Evolutionary conservation across 345 rosid genomes (phyloP).

Genomic region (Eucalyptus pauciflora): DNA sequence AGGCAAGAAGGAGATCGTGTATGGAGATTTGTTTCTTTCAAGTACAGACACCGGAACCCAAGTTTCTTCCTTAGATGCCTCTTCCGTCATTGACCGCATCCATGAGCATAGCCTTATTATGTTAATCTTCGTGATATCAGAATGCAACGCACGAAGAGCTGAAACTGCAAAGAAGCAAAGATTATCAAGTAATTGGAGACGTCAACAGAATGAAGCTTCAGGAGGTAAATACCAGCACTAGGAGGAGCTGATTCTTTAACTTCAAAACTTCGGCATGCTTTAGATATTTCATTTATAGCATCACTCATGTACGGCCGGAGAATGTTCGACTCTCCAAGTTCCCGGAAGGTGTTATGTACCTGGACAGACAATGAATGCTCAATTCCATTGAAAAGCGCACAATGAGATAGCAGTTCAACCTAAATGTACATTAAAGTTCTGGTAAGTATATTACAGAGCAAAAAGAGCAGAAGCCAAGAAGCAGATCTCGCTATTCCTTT

Average conservation of each 20-base stretch:
- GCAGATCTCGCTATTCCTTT: neutral
- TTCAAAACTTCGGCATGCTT: conserved; percentile 88
- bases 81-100: conserved; percentile 78
- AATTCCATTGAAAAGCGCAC: neutral
- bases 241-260: conserved; percentile 87
- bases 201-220: conserved; percentile 4
- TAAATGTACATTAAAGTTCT: neutral
- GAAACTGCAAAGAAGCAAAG: conserved; percentile 34
- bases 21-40: conserved; percentile 89
- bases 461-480: neutral
- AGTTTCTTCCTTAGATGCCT: conserved; percentile 68
- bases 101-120: conserved; percentile 88
- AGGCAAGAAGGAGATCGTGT: conserved; percentile 83
- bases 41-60: conserved; percentile 87
- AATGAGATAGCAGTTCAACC: neutral
- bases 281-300: conserved; percentile 73
- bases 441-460: neutral
- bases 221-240: conserved; percentile 42
- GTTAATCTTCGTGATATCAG: conserved; percentile 75
- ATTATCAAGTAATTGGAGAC: conserved; percentile 4
- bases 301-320: conserved; percentile 73
- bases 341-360: conserved; percentile 75
- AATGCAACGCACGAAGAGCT: conserved; percentile 60
- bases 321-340: conserved; percentile 75
- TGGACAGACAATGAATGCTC: conserved; percentile 12